Base-by-base conservation (phyloP, 1,139 yeast species). In the Hyphopichia buzzinii region DNA sequence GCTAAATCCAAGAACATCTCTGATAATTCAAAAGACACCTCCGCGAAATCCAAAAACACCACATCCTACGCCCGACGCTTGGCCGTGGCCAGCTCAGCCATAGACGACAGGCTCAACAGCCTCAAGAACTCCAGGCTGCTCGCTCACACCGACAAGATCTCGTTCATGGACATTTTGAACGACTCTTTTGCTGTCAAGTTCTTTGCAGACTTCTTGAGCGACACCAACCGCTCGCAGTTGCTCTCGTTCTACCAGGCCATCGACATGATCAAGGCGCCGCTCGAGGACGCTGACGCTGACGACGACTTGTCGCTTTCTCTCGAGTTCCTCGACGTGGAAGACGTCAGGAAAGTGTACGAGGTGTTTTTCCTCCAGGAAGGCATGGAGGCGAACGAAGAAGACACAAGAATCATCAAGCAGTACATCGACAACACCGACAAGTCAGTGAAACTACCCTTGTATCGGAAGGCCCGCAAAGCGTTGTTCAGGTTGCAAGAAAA, bases 231-330 rank as follows among this genome's bases (percentile, higher is more conserved):
- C 34, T 51, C 67, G 1, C 57, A 62, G 3, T 47, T 74, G 19
- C 53, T 87, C 3, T 79, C 77, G 32, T 81, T 80, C 41, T 87
- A 90, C 85, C 57, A 74, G 8, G 72, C 78, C 0, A 83, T 85
- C 2, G 86, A 87, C 42, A 67, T 74, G 1, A 68, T 86, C 26
- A 78, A 80, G 48, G 85, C 84, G 34, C 96, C 96, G 0, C 57
- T 85, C 17, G 92, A 84, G 41, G 81, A 74, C 42, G 56, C 47
- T 17, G 53, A 41, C 30, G 49, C 37, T 29, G 48, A 43, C 5
- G 55, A 50, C 8, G 48, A 54, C 8, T 42, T 61, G 24, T 49
- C 61, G 2, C 41, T 68, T 14, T 61, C 62, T 12, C 52, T 63
- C 11, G 72, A 67, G 34, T 66, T 72, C 45, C 59, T 75, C 0